phyloP scores from a whole-genome alignment of 2,329 filamentous ascomycete genomes.

The Curvularia hawaiiensis region DNA sequence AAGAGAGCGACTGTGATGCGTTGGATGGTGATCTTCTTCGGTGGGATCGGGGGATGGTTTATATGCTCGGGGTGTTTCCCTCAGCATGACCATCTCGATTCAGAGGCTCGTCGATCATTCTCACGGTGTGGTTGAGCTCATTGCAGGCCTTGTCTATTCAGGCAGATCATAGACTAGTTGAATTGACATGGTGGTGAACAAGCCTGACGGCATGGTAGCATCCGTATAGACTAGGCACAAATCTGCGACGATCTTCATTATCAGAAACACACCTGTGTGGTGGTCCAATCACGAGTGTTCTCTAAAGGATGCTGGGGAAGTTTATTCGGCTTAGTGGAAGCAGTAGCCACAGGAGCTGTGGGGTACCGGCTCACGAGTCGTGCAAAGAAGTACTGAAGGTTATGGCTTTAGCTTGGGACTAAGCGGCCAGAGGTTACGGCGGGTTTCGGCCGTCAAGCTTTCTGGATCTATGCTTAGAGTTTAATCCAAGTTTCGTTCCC shows the following conservation, averaged over 20 bases:
- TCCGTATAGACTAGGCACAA: neutral
- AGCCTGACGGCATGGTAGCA: neutral
- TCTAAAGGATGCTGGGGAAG: neutral
- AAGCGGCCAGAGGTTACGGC: neutral
- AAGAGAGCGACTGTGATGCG: constrained; percentile 10
- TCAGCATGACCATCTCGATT: neutral
- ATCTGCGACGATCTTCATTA: constrained; percentile 10
- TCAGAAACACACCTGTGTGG: neutral
- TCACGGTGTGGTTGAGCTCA: neutral
- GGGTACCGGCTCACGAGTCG: constrained; percentile 1
- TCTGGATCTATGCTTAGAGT: neutral
- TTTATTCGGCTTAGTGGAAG: neutral
- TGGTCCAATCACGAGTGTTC: neutral
- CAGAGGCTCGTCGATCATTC: constrained; percentile 6
- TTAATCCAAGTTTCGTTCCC: neutral
- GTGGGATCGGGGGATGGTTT: constrained; percentile 2
- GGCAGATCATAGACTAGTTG: constrained; percentile 1
- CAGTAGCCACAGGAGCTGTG: constrained; percentile 1
- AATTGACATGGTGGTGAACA: neutral
- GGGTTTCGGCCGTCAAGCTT: constrained; percentile 9
- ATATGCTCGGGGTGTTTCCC: constrained; percentile 1
- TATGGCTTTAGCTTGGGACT: neutral
- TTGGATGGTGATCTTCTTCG: constrained; percentile 5
- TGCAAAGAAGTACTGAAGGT: neutral
- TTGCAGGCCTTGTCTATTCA: neutral